phyloP scores from a whole-genome alignment of 345 rosid species.

The Citrus sp. region DNA sequence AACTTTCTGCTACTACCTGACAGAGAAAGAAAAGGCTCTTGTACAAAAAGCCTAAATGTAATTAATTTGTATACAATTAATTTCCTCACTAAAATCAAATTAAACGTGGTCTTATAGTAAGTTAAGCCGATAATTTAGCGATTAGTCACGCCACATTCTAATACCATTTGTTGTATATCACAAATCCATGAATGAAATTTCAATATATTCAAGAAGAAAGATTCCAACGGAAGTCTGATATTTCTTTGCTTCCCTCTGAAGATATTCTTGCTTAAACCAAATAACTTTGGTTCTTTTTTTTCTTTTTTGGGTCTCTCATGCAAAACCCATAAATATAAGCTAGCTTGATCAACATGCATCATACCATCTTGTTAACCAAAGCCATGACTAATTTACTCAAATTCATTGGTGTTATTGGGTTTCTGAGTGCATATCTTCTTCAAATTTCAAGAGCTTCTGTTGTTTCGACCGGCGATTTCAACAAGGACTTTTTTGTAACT shows the following conservation, averaged over 20 bases:
- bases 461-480: slow-evolving; percentile 61
- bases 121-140: background rate
- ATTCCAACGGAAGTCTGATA: slow-evolving; percentile 7
- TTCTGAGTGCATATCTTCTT: slow-evolving; percentile 23
- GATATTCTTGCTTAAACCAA: slow-evolving; percentile 34
- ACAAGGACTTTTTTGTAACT: slow-evolving; percentile 59
- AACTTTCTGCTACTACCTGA: slow-evolving; percentile 20
- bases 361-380: slow-evolving; percentile 2
- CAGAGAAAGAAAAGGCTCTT: background rate
- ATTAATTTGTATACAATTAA: slow-evolving; percentile 4
- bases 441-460: slow-evolving; percentile 45
- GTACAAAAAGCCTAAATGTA: slow-evolving; percentile 7
- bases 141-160: background rate
- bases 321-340: slow-evolving; percentile 28
- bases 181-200: background rate
- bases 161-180: background rate
- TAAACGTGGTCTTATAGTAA: background rate
- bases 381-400: slow-evolving; percentile 22
- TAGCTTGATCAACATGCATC: background rate
- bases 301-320: slow-evolving; percentile 14
- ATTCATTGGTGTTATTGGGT: slow-evolving; percentile 7
- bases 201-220: background rate
- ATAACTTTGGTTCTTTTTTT: slow-evolving; percentile 11
- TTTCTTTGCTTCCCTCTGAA: slow-evolving; percentile 39
- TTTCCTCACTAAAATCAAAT: background rate